Evolutionary conservation across 805 yeast species (phyloP).

Genomic region (Candida arabinofermentans): DNA sequence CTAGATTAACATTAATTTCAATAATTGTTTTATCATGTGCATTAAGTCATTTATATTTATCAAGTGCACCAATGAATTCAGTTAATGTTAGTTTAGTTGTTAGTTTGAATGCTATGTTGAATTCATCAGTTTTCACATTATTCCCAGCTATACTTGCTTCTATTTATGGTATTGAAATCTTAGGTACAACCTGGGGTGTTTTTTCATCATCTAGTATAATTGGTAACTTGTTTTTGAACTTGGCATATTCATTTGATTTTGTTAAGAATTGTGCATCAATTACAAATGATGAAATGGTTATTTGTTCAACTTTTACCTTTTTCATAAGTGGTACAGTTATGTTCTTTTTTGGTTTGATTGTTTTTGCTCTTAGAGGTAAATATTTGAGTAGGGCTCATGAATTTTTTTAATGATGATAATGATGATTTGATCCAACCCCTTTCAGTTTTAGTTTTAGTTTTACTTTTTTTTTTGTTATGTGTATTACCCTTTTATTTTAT

Average conservation of each 20-base stretch:
- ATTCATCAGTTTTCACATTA: slow-evolving; percentile 83
- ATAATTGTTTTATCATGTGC: slow-evolving; percentile 25
- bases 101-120: slow-evolving; percentile 26
- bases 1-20: slow-evolving; percentile 28
- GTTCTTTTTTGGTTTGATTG: slow-evolving; percentile 19
- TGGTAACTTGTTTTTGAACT: slow-evolving; percentile 42
- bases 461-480: neutral
- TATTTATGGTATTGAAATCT: slow-evolving; percentile 82
- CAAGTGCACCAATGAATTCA: slow-evolving; percentile 19
- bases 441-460: neutral
- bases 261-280: slow-evolving; percentile 37
- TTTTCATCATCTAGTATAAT: slow-evolving; percentile 73
- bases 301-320: slow-evolving; percentile 32
- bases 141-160: slow-evolving; percentile 81
- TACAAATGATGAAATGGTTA: slow-evolving; percentile 21
- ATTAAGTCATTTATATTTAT: slow-evolving; percentile 26
- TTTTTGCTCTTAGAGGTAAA: slow-evolving; percentile 18
- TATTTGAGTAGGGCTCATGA: slow-evolving; percentile 24
- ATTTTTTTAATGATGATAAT: slow-evolving; percentile 23
- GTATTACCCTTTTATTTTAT: too few species aligned
- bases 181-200: slow-evolving; percentile 92
- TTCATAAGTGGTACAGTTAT: slow-evolving; percentile 25
- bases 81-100: slow-evolving; percentile 23
- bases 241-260: slow-evolving; percentile 64
- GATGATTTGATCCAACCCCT: too few species aligned